These are phyloP conservation scores for Picea sitchensis DNA, from an alignment of 75 land plant genomes.

Conservation along the genomic window DNA sequence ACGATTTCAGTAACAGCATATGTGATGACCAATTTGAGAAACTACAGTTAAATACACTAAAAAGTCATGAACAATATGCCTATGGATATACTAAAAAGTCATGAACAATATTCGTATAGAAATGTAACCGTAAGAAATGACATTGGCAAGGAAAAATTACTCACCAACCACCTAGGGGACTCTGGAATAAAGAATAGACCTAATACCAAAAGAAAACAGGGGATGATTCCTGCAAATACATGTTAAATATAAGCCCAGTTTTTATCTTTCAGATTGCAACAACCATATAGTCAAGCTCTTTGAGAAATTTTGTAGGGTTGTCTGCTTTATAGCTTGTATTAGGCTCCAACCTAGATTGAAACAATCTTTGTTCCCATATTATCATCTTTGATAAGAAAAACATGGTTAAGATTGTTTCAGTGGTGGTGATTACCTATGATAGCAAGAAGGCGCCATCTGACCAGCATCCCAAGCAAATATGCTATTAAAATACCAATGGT, in stretches of 20 bases:
- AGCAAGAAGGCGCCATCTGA: constrained; percentile 35
- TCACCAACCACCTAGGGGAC: constrained; percentile 68
- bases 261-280: too few species aligned
- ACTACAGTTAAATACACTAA: too few species aligned
- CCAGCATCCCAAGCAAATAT: constrained; percentile 30
- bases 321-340: neutral
- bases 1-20: too few species aligned
- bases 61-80: too few species aligned
- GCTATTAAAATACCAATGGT: constrained; percentile 35
- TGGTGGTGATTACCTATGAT: constrained; percentile 18
- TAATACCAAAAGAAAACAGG: constrained; percentile 25
- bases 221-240: constrained; percentile 48
- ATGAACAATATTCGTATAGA: too few species aligned
- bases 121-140: too few species aligned
- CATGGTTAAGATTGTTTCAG: too few species aligned
- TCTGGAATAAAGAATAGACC: constrained; percentile 62
- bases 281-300: too few species aligned
- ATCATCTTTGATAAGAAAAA: too few species aligned
- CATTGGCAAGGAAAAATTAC: constrained; percentile 10
- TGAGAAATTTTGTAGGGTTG: neutral
- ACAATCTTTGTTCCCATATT: neutral
- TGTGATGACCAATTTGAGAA: too few species aligned
- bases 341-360: neutral
- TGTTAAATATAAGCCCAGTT: neutral
- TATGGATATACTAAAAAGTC: too few species aligned